Conservation (phyloP, 345 rosid genomes). For the Hypericum androsaemum region DNA sequence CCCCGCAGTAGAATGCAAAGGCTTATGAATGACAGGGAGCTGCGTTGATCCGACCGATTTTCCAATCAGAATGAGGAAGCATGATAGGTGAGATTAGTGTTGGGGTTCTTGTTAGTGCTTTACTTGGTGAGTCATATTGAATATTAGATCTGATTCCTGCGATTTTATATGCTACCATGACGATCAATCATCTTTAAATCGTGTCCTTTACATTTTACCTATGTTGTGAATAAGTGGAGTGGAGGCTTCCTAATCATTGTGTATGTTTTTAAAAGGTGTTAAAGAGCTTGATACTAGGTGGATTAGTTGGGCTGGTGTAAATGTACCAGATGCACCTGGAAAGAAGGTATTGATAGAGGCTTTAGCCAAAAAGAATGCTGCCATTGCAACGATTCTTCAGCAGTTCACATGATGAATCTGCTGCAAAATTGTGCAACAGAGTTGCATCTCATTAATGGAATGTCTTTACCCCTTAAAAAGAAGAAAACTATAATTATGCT, state of each 20-base stretch:
- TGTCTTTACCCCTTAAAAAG: too few relatives aligned
- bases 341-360: conserved; percentile 35
- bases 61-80: conserved; percentile 17
- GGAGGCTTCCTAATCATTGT: not conserved
- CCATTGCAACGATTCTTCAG: too few relatives aligned
- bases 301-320: conserved; percentile 68
- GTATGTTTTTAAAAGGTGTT: conserved; percentile 27
- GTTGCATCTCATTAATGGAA: too few relatives aligned
- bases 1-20: conserved; percentile 42
- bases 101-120: conserved; percentile 50
- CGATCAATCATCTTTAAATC: too few relatives aligned
- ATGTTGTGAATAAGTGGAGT: too few relatives aligned
- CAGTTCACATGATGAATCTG: too few relatives aligned
- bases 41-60: conserved; percentile 29
- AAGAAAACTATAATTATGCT: too few relatives aligned
- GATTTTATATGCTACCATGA: conserved; percentile 1
- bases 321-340: conserved; percentile 45
- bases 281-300: conserved; percentile 50
- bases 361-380: conserved; percentile 50
- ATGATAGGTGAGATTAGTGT: conserved; percentile 37
- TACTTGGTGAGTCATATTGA: conserved; percentile 32
- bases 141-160: not conserved
- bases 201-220: too few relatives aligned
- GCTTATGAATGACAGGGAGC: conserved; percentile 44
- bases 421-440: too few relatives aligned